Evolutionary conservation across 2,329 filamentous ascomycete genomes (phyloP), one percentile per base, ranked within the genome.

Genomic region (Cordyceps cicadae): DNA sequence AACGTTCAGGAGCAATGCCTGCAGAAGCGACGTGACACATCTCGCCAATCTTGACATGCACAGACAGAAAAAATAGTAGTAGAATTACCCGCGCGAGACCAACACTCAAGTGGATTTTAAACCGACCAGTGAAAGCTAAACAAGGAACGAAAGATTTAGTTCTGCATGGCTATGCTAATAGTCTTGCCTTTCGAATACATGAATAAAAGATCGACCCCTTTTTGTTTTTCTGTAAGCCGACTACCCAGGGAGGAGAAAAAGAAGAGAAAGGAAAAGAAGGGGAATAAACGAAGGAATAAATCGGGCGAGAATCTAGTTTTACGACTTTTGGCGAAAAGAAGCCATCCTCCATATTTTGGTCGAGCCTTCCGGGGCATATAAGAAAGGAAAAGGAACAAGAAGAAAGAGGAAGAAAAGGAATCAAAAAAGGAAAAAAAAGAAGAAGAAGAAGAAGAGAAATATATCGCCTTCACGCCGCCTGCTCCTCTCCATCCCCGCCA

Each of bases 91-190:
- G 12, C 12, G 19, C 26, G 26, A 49, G n/a, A 24, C n/a, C 34
- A 41, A 43, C 32, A 37, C 12, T 21, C 2, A 24, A 37, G 12
- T 17, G 1, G 7, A 49, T 0, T 50, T 24, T 19, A 39, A n/a
- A 26, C 17, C 12, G 5, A 32, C 15, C 12, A 3, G 24, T 26
- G 8, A 32, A 51, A 32, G 21, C 12, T 43, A n/a, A 14, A 19
- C 26, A 15, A 6, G 3, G n/a, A 58, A 43, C 14, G 50, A 21
- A 49, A 48, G 21, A 17, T 43, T 41, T 12, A 24, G 29, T 21
- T 43, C 11, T 32, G 45, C 55, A 50, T 51, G 55, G 46, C 55
- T 50, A 57, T 57, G 54, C 54, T 57, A 49, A 39, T 57, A 57
- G 29, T 49, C 32, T 29, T 57, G 54, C 32, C 29, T 48, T 41